Evolutionary conservation across 805 yeast genomes (phyloP).

Genomic region (Starmerella apicola): DNA sequence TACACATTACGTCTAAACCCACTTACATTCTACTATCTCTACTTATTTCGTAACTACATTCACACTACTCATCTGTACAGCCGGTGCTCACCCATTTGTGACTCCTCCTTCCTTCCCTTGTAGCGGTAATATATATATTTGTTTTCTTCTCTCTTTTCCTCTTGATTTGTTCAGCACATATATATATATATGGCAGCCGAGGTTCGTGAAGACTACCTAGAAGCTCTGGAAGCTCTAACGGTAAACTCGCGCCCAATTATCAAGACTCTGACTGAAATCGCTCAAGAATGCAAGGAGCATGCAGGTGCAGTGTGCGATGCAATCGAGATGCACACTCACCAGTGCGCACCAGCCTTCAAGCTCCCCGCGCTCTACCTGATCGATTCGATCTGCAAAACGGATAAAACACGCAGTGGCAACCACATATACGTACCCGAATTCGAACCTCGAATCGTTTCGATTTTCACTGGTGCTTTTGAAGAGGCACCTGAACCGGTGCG

Average conservation of each 20-base stretch:
- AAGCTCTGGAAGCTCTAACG: constrained; percentile 62
- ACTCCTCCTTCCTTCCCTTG: no score
- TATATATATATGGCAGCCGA: constrained; percentile 18
- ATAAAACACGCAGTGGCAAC: constrained; percentile 51
- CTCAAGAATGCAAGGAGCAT: constrained; percentile 66
- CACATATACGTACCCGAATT: constrained; percentile 56
- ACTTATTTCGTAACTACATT: no score
- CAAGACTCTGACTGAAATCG: constrained; percentile 68
- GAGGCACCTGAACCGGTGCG: constrained; percentile 66
- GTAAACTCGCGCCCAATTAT: constrained; percentile 86
- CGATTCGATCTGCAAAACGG: constrained; percentile 84
- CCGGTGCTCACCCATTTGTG: no score
- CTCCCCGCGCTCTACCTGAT: constrained; percentile 70
- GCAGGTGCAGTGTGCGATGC: constrained; percentile 71
- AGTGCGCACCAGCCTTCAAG: constrained; percentile 71
- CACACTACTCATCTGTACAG: no score
- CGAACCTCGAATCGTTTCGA: constrained; percentile 52
- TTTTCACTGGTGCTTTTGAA: constrained; percentile 68
- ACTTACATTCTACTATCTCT: no score
- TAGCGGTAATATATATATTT: no score
- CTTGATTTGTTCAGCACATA: constrained; percentile 2
- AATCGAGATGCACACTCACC: constrained; percentile 59
- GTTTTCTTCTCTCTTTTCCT: no score
- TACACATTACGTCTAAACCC: no score
- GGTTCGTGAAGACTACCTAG: constrained; percentile 50